A percentile compares a stretch with the other conserved stretches of the same genome.
These are phyloP conservation scores for Solanum hybrid DNA, from an alignment of 305 asterid species.

Conservation along the genomic window DNA sequence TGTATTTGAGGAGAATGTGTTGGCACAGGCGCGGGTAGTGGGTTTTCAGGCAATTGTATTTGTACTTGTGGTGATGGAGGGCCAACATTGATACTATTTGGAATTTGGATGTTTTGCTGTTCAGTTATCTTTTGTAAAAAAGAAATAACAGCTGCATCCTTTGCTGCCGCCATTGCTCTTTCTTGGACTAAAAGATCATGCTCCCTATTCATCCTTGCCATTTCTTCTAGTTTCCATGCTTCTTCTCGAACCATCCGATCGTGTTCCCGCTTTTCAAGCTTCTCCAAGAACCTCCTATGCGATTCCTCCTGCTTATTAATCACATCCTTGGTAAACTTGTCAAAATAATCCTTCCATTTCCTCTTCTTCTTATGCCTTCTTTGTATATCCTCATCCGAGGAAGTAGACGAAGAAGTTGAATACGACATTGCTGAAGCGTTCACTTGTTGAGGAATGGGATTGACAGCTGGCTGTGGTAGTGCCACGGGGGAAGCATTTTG, in stretches of 20 bases:
- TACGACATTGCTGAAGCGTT: slow-evolving; percentile 18
- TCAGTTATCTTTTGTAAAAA: slow-evolving; percentile 56
- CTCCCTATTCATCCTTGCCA: slow-evolving; percentile 56
- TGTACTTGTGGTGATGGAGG: slow-evolving; percentile 17
- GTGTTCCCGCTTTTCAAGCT: slow-evolving; percentile 61
- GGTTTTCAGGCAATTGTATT: slow-evolving; percentile 13
- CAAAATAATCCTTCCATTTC: slow-evolving; percentile 69
- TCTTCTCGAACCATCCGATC: slow-evolving; percentile 70
- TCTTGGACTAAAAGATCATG: slow-evolving; percentile 64
- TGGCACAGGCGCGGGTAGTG: background rate
- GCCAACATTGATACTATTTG: slow-evolving; percentile 4
- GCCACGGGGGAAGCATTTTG: slow-evolving; percentile 12
- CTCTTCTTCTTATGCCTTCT: slow-evolving; percentile 60
- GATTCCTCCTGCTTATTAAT: slow-evolving; percentile 62
- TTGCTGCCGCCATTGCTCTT: slow-evolving; percentile 72
- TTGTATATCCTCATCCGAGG: slow-evolving; percentile 63
- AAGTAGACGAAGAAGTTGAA: slow-evolving; percentile 68
- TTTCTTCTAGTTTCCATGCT: slow-evolving; percentile 68
- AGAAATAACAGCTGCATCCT: slow-evolving; percentile 65
- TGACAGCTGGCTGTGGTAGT: background rate
- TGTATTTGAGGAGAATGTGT: slow-evolving; percentile 3
- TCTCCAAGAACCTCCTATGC: slow-evolving; percentile 59
- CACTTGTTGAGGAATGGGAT: slow-evolving; percentile 9
- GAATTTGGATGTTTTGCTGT: slow-evolving; percentile 36
- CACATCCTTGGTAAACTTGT: slow-evolving; percentile 52